These are phyloP conservation scores for Cryptomeria japonica DNA, from an alignment of 75 land plant genomes.

Conservation along the genomic window DNA sequence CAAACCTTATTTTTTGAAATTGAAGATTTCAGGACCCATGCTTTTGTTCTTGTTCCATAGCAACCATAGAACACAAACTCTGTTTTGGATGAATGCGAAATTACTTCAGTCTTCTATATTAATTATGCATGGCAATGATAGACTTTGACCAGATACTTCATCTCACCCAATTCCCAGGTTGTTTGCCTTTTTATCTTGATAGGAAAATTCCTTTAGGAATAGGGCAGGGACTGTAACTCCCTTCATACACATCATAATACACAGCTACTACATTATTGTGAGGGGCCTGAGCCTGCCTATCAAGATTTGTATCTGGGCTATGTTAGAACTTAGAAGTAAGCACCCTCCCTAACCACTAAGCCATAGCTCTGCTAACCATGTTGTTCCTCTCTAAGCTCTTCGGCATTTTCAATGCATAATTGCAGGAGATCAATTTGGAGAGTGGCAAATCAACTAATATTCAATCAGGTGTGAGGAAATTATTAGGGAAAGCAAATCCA, in stretches of 20 bases:
- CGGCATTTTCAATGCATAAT: neutral
- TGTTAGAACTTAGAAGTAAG: neutral
- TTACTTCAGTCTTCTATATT: neutral
- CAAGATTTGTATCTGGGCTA: neutral
- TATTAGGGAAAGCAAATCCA: slow-evolving; percentile 49
- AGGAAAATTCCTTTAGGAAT: neutral
- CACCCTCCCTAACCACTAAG: neutral
- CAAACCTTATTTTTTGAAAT: neutral
- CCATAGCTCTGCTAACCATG: neutral
- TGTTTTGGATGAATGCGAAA: neutral
- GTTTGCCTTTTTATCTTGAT: neutral
- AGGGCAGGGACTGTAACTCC: neutral
- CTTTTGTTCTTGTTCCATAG: neutral
- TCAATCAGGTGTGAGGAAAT: slow-evolving; percentile 45
- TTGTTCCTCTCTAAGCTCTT: neutral
- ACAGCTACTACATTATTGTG: neutral
- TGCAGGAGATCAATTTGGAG: slow-evolving; percentile 57
- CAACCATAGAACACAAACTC: neutral
- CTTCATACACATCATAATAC: neutral
- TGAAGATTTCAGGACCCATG: neutral
- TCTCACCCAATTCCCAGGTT: neutral
- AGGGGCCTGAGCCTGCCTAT: neutral
- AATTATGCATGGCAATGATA: too few relatives aligned
- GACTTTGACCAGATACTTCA: too few relatives aligned
- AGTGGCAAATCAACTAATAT: slow-evolving; percentile 26